Conservation (phyloP, 257 asterid genomes). For the Solanum etuberosum region DNA sequence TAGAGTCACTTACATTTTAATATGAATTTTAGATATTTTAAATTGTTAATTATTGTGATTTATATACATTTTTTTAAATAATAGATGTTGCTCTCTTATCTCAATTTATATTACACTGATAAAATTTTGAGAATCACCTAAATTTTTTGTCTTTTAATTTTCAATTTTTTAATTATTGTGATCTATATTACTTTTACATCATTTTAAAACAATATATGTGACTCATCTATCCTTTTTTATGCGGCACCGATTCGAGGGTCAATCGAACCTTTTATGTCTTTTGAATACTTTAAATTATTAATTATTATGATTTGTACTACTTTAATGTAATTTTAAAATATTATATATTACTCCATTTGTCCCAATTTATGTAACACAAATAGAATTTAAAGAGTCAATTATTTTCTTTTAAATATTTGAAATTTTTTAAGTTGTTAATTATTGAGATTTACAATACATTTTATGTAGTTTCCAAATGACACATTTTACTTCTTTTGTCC, state of each 20-base stretch:
- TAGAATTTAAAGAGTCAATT: too few relatives aligned
- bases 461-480: background rate
- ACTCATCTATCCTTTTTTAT: background rate
- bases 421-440: too few relatives aligned
- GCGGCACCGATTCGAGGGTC: background rate
- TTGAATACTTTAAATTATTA: too few relatives aligned
- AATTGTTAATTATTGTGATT: background rate
- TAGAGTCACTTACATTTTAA: background rate
- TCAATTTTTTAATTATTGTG: too few relatives aligned
- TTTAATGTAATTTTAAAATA: too few relatives aligned
- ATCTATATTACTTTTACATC: too few relatives aligned
- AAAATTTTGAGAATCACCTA: background rate
- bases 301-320: background rate
- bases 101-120: background rate
- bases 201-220: background rate
- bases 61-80: too few relatives aligned
- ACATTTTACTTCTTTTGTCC: background rate
- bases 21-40: too few relatives aligned
- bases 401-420: too few relatives aligned
- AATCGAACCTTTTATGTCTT: background rate
- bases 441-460: background rate
- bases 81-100: background rate
- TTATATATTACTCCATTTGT: background rate
- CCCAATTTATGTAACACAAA: background rate
- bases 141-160: too few relatives aligned